phyloP scores from a whole-genome alignment of 2,329 filamentous ascomycete species.

The Corynespora cassiicola region DNA sequence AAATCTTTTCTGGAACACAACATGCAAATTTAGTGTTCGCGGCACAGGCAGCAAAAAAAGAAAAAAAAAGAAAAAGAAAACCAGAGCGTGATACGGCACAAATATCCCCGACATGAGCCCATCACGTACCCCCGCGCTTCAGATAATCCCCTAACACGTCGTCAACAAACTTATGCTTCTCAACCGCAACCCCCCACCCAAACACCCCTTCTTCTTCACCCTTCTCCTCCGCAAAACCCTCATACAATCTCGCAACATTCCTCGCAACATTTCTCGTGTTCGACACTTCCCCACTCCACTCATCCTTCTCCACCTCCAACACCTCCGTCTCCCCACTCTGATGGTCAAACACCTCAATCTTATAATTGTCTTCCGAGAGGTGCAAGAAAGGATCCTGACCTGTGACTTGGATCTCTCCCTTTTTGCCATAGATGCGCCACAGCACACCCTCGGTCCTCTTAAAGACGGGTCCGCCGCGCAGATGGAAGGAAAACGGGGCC shows the following conservation, averaged over 20 bases:
- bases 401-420: constrained; percentile 44
- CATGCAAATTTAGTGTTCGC: no score
- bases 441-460: constrained; percentile 51
- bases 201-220: constrained; percentile 13
- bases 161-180: constrained; percentile 2
- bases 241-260: constrained; percentile 62
- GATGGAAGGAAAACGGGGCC: constrained; percentile 41
- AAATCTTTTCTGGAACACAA: no score
- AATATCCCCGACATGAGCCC: no score
- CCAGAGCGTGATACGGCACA: no score
- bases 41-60: no score
- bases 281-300: constrained; percentile 54
- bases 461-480: constrained; percentile 59
- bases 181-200: constrained; percentile 4
- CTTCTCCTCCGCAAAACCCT: constrained; percentile 54
- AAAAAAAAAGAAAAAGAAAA: no score
- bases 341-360: constrained; percentile 59
- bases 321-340: constrained; percentile 53
- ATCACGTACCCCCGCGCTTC: no score
- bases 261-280: constrained; percentile 47
- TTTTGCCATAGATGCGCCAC: constrained; percentile 60
- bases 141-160: no score
- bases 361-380: constrained; percentile 44
- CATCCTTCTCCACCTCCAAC: constrained; percentile 51
- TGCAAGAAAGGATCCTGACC: constrained; percentile 33